Percentiles rank a stretch among this genome's conserved stretches.
Conservation (phyloP, 1,139 yeast genomes). For the Geotrichum carabidarum region DNA sequence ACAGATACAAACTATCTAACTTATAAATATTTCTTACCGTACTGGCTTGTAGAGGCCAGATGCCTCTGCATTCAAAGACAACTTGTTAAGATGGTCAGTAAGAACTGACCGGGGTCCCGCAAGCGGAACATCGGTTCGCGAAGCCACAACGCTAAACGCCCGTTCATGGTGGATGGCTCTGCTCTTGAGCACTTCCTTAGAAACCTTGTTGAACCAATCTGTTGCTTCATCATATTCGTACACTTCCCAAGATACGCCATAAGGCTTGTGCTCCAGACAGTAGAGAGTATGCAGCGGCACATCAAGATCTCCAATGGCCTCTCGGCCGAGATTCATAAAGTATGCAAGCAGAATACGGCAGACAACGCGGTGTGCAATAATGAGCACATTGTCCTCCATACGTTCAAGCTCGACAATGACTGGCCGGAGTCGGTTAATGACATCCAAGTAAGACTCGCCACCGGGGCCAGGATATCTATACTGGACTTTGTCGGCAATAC, state of each 20-base stretch:
- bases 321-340: conserved; percentile 77
- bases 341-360: conserved; percentile 83
- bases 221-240: conserved; percentile 75
- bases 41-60: too few relatives aligned
- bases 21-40: too few relatives aligned
- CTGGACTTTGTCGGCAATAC: conserved; percentile 68
- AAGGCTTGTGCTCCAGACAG: conserved; percentile 85
- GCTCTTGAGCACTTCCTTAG: conserved; percentile 29
- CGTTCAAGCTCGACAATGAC: conserved; percentile 89
- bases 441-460: conserved; percentile 94
- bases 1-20: too few relatives aligned
- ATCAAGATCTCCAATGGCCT: conserved; percentile 81
- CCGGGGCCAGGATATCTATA: conserved; percentile 95
- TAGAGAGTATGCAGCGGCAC: conserved; percentile 89
- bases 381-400: conserved; percentile 77
- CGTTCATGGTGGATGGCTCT: too few relatives aligned
- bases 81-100: too few relatives aligned
- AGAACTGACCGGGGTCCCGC: too few relatives aligned
- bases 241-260: conserved; percentile 88
- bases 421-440: conserved; percentile 81
- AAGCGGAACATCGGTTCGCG: too few relatives aligned
- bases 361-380: conserved; percentile 86
- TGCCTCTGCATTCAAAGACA: too few relatives aligned
- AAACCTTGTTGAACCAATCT: conserved; percentile 75
- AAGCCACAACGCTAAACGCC: too few relatives aligned